Percentiles rank a stretch among this genome's conserved stretches.
Evolutionary conservation across 495 filamentous ascomycete genomes (phyloP).

Genomic region (Patellaria atrata): DNA sequence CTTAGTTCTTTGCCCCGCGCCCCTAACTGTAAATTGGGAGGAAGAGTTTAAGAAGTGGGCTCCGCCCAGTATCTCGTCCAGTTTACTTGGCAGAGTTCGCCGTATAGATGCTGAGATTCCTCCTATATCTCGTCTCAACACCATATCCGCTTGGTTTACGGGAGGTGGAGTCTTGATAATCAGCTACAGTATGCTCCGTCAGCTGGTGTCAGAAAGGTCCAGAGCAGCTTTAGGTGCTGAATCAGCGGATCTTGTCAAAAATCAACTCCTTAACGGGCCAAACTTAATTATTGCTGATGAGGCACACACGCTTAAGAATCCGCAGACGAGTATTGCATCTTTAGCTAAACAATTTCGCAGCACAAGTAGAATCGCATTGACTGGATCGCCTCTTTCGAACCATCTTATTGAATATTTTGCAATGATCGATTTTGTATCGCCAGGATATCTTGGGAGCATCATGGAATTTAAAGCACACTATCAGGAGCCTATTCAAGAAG

Average conservation of each 20-base stretch:
- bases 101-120: slow-evolving; percentile 16
- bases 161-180: slow-evolving; percentile 62
- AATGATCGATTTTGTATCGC: slow-evolving; percentile 81
- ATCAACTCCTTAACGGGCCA: slow-evolving; percentile 42
- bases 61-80: slow-evolving; percentile 25
- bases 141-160: slow-evolving; percentile 43
- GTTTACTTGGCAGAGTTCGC: slow-evolving; percentile 17
- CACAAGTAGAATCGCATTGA: slow-evolving; percentile 65
- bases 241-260: slow-evolving; percentile 23
- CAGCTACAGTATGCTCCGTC: slow-evolving; percentile 54
- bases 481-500: slow-evolving; percentile 55
- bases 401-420: slow-evolving; percentile 67
- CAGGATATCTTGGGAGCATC: slow-evolving; percentile 54
- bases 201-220: slow-evolving; percentile 19
- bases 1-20: slow-evolving; percentile 61
- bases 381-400: slow-evolving; percentile 76
- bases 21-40: slow-evolving; percentile 67
- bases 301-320: slow-evolving; percentile 67
- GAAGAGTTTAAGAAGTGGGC: slow-evolving; percentile 64
- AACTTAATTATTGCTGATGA: slow-evolving; percentile 73
- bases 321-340: slow-evolving; percentile 32
- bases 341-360: slow-evolving; percentile 44
- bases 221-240: not conserved
- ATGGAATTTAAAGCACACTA: slow-evolving; percentile 54
- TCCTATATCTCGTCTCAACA: slow-evolving; percentile 26